Percentiles rank a stretch among this genome's conserved stretches.
These are phyloP conservation scores for Myotisia sp. DNA, from an alignment of 2,329 filamentous ascomycete species.

Conservation along the genomic window DNA sequence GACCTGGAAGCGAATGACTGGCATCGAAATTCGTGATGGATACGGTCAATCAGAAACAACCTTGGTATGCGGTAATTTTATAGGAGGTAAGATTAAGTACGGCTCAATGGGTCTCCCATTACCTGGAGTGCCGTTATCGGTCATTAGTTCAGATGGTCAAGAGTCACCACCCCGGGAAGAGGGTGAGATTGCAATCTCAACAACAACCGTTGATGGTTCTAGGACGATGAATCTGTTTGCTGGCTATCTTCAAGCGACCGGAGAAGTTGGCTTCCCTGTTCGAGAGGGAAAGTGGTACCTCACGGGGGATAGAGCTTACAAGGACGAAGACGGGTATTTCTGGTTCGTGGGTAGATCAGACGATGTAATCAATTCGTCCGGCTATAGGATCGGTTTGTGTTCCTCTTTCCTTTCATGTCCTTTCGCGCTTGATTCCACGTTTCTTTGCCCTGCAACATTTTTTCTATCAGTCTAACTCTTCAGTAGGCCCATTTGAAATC, in stretches of 20 bases:
- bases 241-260: constrained; percentile 7
- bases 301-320: constrained; percentile 25
- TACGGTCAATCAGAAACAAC: constrained; percentile 31
- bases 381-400: constrained; percentile 24
- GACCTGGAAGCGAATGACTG: constrained; percentile 23
- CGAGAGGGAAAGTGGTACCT: constrained; percentile 19
- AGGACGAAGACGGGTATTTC: constrained; percentile 23
- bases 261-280: constrained; percentile 5
- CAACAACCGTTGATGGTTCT: constrained; percentile 6
- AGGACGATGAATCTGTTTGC: constrained; percentile 9
- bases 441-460: not conserved
- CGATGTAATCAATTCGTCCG: constrained; percentile 29
- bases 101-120: constrained; percentile 29
- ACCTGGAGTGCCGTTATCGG: constrained; percentile 24
- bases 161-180: constrained; percentile 18
- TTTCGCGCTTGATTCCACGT: too few species aligned
- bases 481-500: constrained; percentile 28
- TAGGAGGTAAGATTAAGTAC: constrained; percentile 20
- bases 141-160: constrained; percentile 22
- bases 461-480: constrained; percentile 1
- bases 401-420: not conserved
- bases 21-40: constrained; percentile 27
- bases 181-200: constrained; percentile 25
- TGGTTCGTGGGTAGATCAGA: constrained; percentile 25
- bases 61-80: constrained; percentile 28